A percentile compares a stretch with the other conserved stretches of the same genome.
phyloP scores from a whole-genome alignment of 768 basidiomycete genomes.

The button mushroom (Agaricus bisporus) region DNA sequence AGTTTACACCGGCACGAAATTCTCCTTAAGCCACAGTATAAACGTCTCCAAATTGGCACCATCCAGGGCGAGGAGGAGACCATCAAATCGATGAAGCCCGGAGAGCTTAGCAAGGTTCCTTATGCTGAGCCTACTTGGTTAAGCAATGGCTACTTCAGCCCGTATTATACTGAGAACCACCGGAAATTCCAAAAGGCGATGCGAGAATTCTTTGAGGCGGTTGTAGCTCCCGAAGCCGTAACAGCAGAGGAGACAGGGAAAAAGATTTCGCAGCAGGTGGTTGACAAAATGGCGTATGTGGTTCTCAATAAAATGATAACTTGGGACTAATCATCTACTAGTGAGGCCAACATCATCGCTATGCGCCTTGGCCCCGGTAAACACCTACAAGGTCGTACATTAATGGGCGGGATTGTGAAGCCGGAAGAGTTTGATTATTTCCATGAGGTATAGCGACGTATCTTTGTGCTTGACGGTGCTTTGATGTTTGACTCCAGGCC shows the following conservation, averaged over 20 bases:
- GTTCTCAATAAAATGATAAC: background rate
- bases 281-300: slow-evolving; percentile 77
- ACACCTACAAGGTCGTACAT: slow-evolving; percentile 69
- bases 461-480: background rate
- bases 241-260: slow-evolving; percentile 85
- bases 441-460: slow-evolving; percentile 57
- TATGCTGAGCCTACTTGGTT: slow-evolving; percentile 30
- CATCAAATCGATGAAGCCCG: slow-evolving; percentile 21
- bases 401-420: slow-evolving; percentile 71
- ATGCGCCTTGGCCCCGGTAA: slow-evolving; percentile 92
- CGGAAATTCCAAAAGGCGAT: slow-evolving; percentile 68
- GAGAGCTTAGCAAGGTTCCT: slow-evolving; percentile 26
- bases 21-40: slow-evolving; percentile 24
- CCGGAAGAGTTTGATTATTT: slow-evolving; percentile 93
- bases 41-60: slow-evolving; percentile 25
- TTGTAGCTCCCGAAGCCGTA: slow-evolving; percentile 69
- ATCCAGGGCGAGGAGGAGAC: slow-evolving; percentile 23
- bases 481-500: slow-evolving; percentile 33
- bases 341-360: slow-evolving; percentile 71
- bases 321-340: slow-evolving; percentile 19
- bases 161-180: slow-evolving; percentile 43
- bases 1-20: slow-evolving; percentile 28
- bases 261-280: slow-evolving; percentile 74
- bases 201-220: slow-evolving; percentile 70
- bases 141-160: slow-evolving; percentile 24